These are phyloP conservation scores for Termitomyces sp. DNA, from an alignment of 768 basidiomycete genomes.

Conservation along the genomic window DNA sequence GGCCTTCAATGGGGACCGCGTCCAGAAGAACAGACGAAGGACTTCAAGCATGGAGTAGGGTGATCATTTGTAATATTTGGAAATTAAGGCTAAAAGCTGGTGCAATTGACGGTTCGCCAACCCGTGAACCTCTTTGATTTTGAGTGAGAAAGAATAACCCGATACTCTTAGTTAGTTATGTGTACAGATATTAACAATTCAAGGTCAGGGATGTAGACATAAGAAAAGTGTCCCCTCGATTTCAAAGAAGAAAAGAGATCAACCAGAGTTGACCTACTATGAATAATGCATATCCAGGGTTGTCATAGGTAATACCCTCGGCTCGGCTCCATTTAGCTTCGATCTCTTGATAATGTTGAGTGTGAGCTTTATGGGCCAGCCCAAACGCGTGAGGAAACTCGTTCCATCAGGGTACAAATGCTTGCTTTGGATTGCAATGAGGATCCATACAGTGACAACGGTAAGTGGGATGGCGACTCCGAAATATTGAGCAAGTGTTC, in stretches of 20 bases:
- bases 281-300: no score
- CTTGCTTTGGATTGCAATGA: slow-evolving; percentile 46
- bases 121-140: no score
- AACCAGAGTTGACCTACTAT: no score
- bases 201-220: no score
- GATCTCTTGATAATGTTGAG: neutral
- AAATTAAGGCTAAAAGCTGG: no score
- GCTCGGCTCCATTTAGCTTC: neutral
- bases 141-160: no score
- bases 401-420: slow-evolving; percentile 24
- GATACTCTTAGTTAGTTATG: no score
- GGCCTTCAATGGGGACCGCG: neutral
- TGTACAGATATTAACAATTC: no score
- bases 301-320: neutral
- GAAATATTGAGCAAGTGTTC: slow-evolving; percentile 36
- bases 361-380: slow-evolving; percentile 27
- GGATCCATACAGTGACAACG: slow-evolving; percentile 43
- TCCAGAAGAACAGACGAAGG: neutral
- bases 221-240: no score
- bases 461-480: slow-evolving; percentile 42
- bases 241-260: no score
- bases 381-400: slow-evolving; percentile 23
- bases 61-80: no score
- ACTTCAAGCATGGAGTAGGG: neutral
- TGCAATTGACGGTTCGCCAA: no score